A percentile compares a stretch with the other conserved stretches of the same genome.
Conservation (phyloP, 2,329 filamentous ascomycete species). For the Clonostachys rhizophaga region DNA sequence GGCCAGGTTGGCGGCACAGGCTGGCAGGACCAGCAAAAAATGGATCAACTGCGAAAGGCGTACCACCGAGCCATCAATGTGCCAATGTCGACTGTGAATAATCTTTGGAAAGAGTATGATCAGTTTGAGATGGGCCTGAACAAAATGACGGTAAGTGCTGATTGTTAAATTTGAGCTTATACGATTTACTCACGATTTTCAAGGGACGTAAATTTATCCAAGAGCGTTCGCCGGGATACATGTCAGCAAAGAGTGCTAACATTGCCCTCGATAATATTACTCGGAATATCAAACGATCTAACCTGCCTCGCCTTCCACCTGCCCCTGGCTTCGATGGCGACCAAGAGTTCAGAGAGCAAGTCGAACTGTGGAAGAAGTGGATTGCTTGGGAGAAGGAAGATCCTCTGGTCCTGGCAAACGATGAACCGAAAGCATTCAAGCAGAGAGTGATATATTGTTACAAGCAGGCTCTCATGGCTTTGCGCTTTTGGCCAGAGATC, state of each 20-base stretch:
- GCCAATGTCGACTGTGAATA: constrained; percentile 77
- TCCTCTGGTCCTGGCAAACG: constrained; percentile 77
- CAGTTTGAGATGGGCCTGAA: constrained; percentile 92
- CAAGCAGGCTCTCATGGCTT: constrained; percentile 87
- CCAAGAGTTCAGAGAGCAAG: constrained; percentile 76
- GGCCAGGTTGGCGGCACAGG: constrained; percentile 78
- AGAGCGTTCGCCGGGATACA: constrained; percentile 87
- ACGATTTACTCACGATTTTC: constrained; percentile 3
- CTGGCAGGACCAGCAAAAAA: constrained; percentile 98
- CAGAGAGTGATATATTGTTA: constrained; percentile 84
- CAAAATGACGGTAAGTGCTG: constrained; percentile 71
- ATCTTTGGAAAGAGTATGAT: constrained; percentile 96
- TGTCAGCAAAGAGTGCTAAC: constrained; percentile 90
- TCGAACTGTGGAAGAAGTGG: constrained; percentile 90
- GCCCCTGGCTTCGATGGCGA: constrained; percentile 83
- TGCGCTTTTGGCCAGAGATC: constrained; percentile 92
- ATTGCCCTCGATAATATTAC: constrained; percentile 89
- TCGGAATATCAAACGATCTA: constrained; percentile 68
- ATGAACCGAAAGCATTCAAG: constrained; percentile 72
- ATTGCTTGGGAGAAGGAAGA: constrained; percentile 94
- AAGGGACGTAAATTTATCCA: constrained; percentile 92
- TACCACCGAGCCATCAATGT: constrained; percentile 88
- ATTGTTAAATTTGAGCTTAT: neutral
- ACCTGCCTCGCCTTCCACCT: constrained; percentile 77
- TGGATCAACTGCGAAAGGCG: constrained; percentile 86